These are phyloP conservation scores for Mortierella polycephala DNA, from an alignment of 371 early-diverging fungal genomes.

Conservation along the genomic window DNA sequence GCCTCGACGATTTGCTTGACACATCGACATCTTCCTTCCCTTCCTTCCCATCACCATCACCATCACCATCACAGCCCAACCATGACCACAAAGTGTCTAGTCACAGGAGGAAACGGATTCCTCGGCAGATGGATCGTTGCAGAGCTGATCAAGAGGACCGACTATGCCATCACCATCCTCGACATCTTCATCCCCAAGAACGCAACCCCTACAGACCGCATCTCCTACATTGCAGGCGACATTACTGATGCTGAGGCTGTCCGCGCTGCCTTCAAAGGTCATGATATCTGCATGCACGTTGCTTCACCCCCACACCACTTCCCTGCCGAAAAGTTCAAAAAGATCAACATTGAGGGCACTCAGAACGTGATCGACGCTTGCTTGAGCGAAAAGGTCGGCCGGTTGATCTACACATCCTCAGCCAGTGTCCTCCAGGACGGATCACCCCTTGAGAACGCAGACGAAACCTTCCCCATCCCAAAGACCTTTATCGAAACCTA, in stretches of 20 bases:
- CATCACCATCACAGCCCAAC: background rate
- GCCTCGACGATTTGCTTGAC: too few relatives aligned
- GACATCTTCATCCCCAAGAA: constrained; percentile 75
- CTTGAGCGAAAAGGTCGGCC: constrained; percentile 69
- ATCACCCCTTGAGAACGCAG: constrained; percentile 77
- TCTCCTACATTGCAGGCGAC: constrained; percentile 78
- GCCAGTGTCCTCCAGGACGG: constrained; percentile 92
- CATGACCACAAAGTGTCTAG: constrained; percentile 68
- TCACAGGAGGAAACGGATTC: constrained; percentile 93
- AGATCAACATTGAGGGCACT: constrained; percentile 93
- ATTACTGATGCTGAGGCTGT: constrained; percentile 77
- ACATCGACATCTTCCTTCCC: background rate
- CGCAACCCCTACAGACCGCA: constrained; percentile 60
- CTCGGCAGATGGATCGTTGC: constrained; percentile 84
- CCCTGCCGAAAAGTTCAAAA: constrained; percentile 67
- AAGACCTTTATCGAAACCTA: constrained; percentile 86
- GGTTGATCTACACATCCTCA: constrained; percentile 88
- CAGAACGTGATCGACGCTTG: constrained; percentile 86
- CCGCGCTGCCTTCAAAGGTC: constrained; percentile 69
- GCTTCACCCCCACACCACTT: constrained; percentile 90
- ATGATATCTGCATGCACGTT: constrained; percentile 88
- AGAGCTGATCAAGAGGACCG: constrained; percentile 76
- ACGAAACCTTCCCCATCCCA: constrained; percentile 83
- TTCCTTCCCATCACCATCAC: background rate
- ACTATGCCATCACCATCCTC: constrained; percentile 72